These are phyloP conservation scores for Stenocarpella maydis DNA, from an alignment of 2,329 filamentous ascomycete genomes.

Conservation along the genomic window DNA sequence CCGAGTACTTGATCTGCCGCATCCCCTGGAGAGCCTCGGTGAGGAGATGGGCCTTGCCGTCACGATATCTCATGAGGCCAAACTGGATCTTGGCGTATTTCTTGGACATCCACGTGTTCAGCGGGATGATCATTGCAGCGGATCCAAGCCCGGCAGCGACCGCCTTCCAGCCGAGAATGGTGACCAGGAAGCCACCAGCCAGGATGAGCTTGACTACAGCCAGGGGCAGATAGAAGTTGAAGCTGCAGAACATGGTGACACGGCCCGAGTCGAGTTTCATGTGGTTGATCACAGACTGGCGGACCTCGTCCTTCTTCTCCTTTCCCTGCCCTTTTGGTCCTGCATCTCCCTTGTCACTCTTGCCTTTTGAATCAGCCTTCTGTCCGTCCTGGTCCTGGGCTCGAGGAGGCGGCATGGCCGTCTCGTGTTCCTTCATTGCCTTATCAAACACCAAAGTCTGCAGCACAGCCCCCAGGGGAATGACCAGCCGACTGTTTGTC, in stretches of 20 bases:
- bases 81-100: conserved; percentile 45
- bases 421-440: conserved; percentile 46
- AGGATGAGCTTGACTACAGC: conserved; percentile 46
- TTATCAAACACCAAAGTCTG: conserved; percentile 48
- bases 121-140: conserved; percentile 41
- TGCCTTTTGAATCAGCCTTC: conserved; percentile 24
- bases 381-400: conserved; percentile 34
- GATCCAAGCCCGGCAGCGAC: conserved; percentile 44
- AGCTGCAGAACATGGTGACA: conserved; percentile 35
- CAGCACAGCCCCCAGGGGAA: conserved; percentile 43
- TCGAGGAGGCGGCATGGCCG: conserved; percentile 38
- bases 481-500: conserved; percentile 45
- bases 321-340: conserved; percentile 23
- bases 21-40: conserved; percentile 49
- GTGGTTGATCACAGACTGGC: conserved; percentile 48
- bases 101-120: conserved; percentile 43
- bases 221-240: conserved; percentile 44
- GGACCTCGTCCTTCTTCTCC: conserved; percentile 39
- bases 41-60: conserved; percentile 46
- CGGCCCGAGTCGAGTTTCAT: conserved; percentile 47
- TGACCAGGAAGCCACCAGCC: conserved; percentile 43
- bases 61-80: conserved; percentile 47
- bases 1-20: conserved; percentile 50
- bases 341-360: conserved; percentile 13
- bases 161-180: conserved; percentile 45